Evolutionary conservation across 495 filamentous ascomycete species (phyloP).

Genomic region (Penicillium canariense): DNA sequence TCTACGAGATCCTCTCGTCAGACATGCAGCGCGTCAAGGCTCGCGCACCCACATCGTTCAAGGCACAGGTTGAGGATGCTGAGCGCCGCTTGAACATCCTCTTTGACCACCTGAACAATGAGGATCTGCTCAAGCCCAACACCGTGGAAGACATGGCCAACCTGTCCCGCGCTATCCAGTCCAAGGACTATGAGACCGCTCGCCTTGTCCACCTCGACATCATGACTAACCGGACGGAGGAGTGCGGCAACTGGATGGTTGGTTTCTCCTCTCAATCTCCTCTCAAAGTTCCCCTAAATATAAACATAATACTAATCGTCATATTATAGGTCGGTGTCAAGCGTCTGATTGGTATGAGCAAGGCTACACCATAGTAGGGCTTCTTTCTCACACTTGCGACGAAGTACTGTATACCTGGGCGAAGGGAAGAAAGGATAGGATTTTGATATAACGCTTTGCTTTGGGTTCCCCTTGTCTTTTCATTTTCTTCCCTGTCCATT

Average conservation of each 20-base stretch:
- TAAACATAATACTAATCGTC: conserved; percentile 8
- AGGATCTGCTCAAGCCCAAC: conserved; percentile 78
- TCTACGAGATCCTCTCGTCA: conserved; percentile 75
- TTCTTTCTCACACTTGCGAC: neutral
- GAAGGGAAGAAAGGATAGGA: conserved; percentile 9
- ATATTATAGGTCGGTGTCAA: conserved; percentile 76
- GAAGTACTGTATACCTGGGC: conserved; percentile 1
- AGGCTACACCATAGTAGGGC: conserved; percentile 55
- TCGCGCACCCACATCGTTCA: conserved; percentile 77
- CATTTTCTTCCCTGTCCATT: conserved; percentile 24
- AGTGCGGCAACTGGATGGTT: conserved; percentile 97
- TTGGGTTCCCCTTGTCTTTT: conserved; percentile 1
- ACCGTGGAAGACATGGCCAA: conserved; percentile 70
- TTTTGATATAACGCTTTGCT: conserved; percentile 16
- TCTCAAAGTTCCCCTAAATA: no score
- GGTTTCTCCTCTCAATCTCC: neutral
- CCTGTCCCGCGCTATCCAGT: conserved; percentile 64
- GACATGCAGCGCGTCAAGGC: conserved; percentile 87
- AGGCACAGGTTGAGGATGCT: conserved; percentile 83
- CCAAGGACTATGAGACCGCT: conserved; percentile 74
- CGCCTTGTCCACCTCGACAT: conserved; percentile 74
- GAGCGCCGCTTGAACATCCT: conserved; percentile 87
- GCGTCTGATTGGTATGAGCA: conserved; percentile 87
- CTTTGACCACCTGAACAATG: conserved; percentile 96
- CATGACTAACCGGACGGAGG: conserved; percentile 74